Base-by-base conservation (phyloP, 768 basidiomycete species). In the Boletales sp. region DNA sequence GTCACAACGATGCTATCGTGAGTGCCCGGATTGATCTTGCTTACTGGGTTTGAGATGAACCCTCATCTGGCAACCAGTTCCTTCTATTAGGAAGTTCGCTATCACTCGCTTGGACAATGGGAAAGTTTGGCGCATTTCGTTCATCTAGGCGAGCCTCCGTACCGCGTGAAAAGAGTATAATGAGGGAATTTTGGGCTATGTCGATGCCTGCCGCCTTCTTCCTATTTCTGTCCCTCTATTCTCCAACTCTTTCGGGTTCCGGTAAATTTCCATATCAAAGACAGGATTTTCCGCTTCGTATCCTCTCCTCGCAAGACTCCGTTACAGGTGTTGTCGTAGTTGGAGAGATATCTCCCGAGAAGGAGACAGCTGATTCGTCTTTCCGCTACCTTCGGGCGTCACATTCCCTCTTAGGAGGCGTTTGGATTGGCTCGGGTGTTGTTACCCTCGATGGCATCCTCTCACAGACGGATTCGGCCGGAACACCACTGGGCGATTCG, bases 281-380 rank as follows among this genome's bases (percentile, higher is more conserved):
- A 54, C 79, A 79, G 2, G 67, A 62, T 30, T 75, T 74, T 50
- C 79, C 81, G 3, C 69, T 89, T n/a, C 79, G 75, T 33, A 79
- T 92, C 21, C 78, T 86, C 43, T 88, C 80, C 2, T 77, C 86
- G 2, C 76, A 76, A 17, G 74, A 82, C 48, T 87, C 87, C 17
- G 66, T 78, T n/a, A 94, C 90, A 1, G 94, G 94, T 2, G 72
- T 86, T 13, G 81, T 97, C 32, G 79, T 87, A 2, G 93, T 96
- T 8, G 94, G 82, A 28, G 90, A 97, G 59, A 70, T 78, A 36
- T 60, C 80, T 4, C 73, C 78, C 34, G 75, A 43, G 8, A 49
- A 64, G 6, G 63, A 64, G 47, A 54, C 62, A 17, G 67, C 66
- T 5, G 53, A 67, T 40, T 60, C 70, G 30, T 81, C 80, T 25